A percentile compares a stretch with the other conserved stretches of the same genome.
Evolutionary conservation across 176 grass and related monocot genomes (phyloP).

Genomic region (Aegilops tauschii): DNA sequence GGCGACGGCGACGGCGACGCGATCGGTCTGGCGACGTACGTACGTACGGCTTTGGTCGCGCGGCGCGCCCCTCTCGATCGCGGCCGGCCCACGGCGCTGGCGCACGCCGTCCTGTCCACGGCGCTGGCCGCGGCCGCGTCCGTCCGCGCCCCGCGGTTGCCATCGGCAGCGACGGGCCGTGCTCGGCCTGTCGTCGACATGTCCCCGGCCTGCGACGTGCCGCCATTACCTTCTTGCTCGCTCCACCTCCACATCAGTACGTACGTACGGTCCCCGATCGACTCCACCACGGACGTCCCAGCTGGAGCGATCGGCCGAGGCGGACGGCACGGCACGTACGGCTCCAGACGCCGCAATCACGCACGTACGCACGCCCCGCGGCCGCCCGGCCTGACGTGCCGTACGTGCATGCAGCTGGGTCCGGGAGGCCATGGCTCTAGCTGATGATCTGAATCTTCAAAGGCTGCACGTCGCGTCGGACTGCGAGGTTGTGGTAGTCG

Average conservation of each 20-base stretch:
- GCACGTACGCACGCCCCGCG: too few species aligned
- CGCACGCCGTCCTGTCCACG: conserved; percentile 22
- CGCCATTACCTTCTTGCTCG: conserved; percentile 27
- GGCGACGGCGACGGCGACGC: background rate
- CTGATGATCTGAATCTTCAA: too few species aligned
- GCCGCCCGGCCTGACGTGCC: too few species aligned
- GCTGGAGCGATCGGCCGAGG: background rate
- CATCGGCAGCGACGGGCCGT: background rate
- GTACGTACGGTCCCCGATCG: background rate
- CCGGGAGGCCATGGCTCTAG: too few species aligned
- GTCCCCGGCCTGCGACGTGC: conserved; percentile 31
- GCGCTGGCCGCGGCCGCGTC: too few species aligned
- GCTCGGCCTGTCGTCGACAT: conserved; percentile 27
- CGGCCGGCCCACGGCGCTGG: background rate
- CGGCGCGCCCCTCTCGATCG: too few species aligned
- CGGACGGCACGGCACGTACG: background rate
- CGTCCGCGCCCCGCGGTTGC: background rate
- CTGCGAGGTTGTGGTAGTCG: too few species aligned
- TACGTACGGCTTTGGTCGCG: background rate
- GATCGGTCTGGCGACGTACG: background rate
- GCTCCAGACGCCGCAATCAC: too few species aligned
- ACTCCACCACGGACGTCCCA: too few species aligned
- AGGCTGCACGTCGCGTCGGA: too few species aligned
- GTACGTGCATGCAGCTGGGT: too few species aligned
- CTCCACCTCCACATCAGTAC: background rate